These are phyloP conservation scores for Pseudevernia furfuracea DNA, from an alignment of 495 filamentous ascomycete genomes.

Conservation along the genomic window DNA sequence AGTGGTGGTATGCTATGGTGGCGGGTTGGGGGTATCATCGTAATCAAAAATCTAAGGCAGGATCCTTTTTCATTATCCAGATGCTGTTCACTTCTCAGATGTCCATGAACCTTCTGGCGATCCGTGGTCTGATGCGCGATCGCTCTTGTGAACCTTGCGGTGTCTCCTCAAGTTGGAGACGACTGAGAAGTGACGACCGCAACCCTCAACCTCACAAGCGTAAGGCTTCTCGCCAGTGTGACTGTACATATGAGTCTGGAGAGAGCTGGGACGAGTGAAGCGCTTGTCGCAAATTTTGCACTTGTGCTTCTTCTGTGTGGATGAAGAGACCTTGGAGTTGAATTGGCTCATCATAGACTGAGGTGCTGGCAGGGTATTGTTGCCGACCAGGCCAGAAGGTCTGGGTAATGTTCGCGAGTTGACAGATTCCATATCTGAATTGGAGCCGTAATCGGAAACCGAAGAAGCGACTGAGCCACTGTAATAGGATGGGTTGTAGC, in stretches of 20 bases:
- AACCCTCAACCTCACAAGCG: constrained; percentile 88
- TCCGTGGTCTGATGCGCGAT: constrained; percentile 33
- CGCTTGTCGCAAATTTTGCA: constrained; percentile 99
- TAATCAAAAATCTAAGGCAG: background rate
- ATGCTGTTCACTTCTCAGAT: constrained; percentile 21
- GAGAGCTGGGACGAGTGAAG: constrained; percentile 89
- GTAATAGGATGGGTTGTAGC: constrained; percentile 63
- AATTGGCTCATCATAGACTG: constrained; percentile 99
- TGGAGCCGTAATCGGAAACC: constrained; percentile 89
- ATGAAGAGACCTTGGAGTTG: constrained; percentile 92
- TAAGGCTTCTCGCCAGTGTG: constrained; percentile 99
- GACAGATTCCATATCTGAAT: constrained; percentile 72
- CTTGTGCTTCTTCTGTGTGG: constrained; percentile 98
- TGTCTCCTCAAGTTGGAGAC: constrained; percentile 93
- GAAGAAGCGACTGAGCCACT: constrained; percentile 74
- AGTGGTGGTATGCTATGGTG: background rate
- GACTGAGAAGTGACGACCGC: constrained; percentile 93
- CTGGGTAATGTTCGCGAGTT: constrained; percentile 75
- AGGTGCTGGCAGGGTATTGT: constrained; percentile 62
- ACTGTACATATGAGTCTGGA: constrained; percentile 98
- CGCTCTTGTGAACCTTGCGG: constrained; percentile 92
- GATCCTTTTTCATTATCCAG: background rate
- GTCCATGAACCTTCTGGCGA: constrained; percentile 28
- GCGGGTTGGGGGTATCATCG: background rate
- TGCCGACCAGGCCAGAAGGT: constrained; percentile 61